Percentiles rank a stretch among this genome's conserved stretches.
Evolutionary conservation across 2,329 filamentous ascomycete species (phyloP).

Genomic region (Venturia effusa): DNA sequence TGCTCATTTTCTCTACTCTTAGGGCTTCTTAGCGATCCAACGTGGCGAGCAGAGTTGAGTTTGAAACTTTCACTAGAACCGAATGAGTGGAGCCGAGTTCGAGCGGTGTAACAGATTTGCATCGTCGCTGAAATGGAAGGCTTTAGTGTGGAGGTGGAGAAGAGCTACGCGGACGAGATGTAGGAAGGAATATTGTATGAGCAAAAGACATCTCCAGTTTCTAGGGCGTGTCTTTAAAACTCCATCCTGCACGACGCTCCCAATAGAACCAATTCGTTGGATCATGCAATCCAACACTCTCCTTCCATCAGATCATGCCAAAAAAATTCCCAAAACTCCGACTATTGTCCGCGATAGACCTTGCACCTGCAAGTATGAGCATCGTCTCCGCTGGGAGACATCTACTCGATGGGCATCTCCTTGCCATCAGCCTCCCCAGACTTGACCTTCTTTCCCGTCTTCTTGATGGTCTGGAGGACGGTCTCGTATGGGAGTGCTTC

Average conservation of each 20-base stretch:
- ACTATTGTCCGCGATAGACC: background rate
- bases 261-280: background rate
- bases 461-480: slow-evolving; percentile 79
- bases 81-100: background rate
- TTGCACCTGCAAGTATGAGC: background rate
- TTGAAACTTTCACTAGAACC: too few species aligned
- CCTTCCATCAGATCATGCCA: background rate
- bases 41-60: too few species aligned
- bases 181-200: background rate
- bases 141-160: too few species aligned
- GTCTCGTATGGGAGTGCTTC: slow-evolving; percentile 63
- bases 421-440: slow-evolving; percentile 61
- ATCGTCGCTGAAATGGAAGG: too few species aligned
- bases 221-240: too few species aligned
- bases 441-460: slow-evolving; percentile 90
- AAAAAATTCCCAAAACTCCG: background rate
- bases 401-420: slow-evolving; percentile 13
- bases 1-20: too few species aligned
- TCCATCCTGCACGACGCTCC: too few species aligned
- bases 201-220: background rate
- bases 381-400: background rate
- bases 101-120: background rate
- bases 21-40: too few species aligned
- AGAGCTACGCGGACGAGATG: background rate
- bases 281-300: background rate